Evolutionary conservation across 208 protist genomes (phyloP).

Genomic region (Crithidia mellificae): DNA sequence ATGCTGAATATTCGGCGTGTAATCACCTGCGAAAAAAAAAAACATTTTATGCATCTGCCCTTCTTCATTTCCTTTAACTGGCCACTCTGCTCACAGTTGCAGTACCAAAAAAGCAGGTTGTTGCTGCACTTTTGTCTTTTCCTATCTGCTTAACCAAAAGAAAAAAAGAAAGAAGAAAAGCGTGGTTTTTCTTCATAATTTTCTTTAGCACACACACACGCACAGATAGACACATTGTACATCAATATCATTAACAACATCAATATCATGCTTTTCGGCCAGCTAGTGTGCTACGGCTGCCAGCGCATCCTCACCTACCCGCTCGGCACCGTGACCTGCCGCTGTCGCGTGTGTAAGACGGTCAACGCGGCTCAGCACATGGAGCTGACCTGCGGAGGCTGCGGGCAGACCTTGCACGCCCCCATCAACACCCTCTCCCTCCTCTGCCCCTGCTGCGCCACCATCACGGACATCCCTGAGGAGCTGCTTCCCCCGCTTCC

Average conservation of each 20-base stretch:
- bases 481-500: conserved; percentile 61
- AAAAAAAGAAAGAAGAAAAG: no score
- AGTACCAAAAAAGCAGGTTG: no score
- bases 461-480: conserved; percentile 73
- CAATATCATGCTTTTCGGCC: conserved; percentile 48
- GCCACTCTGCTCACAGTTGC: no score
- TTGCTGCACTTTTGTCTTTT: no score
- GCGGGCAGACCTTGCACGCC: conserved; percentile 44
- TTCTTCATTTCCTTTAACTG: no score
- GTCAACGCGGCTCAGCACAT: conserved; percentile 74
- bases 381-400: conserved; percentile 44
- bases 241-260: neutral
- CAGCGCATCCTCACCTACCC: conserved; percentile 76
- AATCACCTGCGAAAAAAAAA: no score
- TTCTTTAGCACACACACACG: conserved; percentile 1
- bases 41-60: no score
- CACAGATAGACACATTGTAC: no score
- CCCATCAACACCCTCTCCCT: conserved; percentile 75
- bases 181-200: conserved; percentile 25
- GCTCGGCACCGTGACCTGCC: conserved; percentile 64
- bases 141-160: no score
- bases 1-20: no score
- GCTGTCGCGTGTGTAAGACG: conserved; percentile 69
- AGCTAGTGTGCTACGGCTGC: conserved; percentile 75
- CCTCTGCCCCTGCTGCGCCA: conserved; percentile 79